phyloP scores from a whole-genome alignment of 768 basidiomycete species.

The Amanita inopinata region DNA sequence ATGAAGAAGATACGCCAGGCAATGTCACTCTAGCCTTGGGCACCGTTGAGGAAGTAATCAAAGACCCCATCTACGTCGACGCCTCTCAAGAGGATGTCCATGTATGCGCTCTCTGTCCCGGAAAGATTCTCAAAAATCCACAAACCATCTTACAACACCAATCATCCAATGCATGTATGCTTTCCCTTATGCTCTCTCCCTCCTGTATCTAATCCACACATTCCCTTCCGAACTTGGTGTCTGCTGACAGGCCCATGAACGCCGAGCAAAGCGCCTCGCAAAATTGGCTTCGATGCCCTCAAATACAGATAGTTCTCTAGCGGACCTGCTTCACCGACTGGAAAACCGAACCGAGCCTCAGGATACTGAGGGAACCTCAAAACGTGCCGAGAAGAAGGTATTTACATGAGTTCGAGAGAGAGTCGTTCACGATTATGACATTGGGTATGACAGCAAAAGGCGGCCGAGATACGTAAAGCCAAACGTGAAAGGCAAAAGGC shows the following conservation, averaged over 20 bases:
- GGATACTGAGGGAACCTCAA: conserved; percentile 30
- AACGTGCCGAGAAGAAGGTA: conserved; percentile 57
- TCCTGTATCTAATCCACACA: conserved; percentile 4
- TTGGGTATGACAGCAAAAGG: background rate
- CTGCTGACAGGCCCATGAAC: conserved; percentile 45
- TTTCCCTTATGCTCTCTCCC: conserved; percentile 14
- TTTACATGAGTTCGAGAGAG: background rate
- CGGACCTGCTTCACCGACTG: conserved; percentile 5
- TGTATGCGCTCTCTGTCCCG: conserved; percentile 62
- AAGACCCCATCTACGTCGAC: conserved; percentile 53
- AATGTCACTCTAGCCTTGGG: conserved; percentile 22
- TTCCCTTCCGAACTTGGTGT: background rate
- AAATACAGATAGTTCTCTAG: background rate
- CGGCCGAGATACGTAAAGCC: conserved; percentile 1
- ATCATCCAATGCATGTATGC: conserved; percentile 50
- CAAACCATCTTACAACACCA: conserved; percentile 50
- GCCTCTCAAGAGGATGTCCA: conserved; percentile 44
- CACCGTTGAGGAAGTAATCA: conserved; percentile 48
- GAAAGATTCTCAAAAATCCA: conserved; percentile 55
- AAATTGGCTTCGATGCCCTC: conserved; percentile 21
- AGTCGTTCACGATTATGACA: background rate
- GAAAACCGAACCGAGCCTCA: conserved; percentile 19
- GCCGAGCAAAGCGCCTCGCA: conserved; percentile 45
- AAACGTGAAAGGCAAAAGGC: conserved; percentile 7
- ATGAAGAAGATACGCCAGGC: conserved; percentile 18